A percentile compares a stretch with the other conserved stretches of the same genome.
These are phyloP conservation scores for Pythium aristosporum DNA, from an alignment of 352 stramenopile genomes.

Conservation along the genomic window DNA sequence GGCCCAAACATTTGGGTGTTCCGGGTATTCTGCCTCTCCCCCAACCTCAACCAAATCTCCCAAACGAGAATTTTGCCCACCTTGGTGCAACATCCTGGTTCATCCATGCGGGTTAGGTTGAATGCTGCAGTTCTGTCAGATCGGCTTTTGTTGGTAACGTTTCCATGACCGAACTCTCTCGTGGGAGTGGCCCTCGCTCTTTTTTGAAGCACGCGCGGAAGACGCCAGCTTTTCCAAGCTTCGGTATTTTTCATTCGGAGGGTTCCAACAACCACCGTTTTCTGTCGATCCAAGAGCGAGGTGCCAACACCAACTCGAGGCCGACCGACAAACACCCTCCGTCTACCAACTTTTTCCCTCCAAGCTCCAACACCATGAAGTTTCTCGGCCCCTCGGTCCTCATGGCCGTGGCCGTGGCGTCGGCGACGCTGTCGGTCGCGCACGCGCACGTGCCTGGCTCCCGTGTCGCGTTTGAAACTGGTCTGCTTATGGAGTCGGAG, in stretches of 20 bases:
- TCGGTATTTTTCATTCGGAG: slow-evolving; percentile 49
- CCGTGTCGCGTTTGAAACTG: slow-evolving; percentile 6
- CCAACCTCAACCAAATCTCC: background rate
- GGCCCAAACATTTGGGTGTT: slow-evolving; percentile 9
- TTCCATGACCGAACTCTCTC: background rate
- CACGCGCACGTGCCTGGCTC: background rate
- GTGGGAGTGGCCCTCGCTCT: background rate
- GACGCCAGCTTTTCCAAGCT: background rate
- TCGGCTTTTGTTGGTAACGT: slow-evolving; percentile 13
- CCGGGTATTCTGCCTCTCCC: background rate
- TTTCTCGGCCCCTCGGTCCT: slow-evolving; percentile 21
- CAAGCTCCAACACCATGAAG: slow-evolving; percentile 20
- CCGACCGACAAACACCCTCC: slow-evolving; percentile 17
- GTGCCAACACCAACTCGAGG: slow-evolving; percentile 7
- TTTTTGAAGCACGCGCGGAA: background rate
- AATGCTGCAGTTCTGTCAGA: background rate
- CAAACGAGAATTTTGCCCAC: background rate
- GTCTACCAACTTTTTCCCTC: slow-evolving; percentile 19
- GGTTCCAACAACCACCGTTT: slow-evolving; percentile 33
- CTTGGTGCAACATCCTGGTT: slow-evolving; percentile 19
- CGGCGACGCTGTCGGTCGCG: background rate
- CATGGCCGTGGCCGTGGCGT: slow-evolving; percentile 22
- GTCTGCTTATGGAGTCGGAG: background rate
- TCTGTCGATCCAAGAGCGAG: background rate
- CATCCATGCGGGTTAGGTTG: slow-evolving; percentile 15